Evolutionary conservation across 306 rosid species (phyloP).

Genomic region (Trifolium fragiferum): DNA sequence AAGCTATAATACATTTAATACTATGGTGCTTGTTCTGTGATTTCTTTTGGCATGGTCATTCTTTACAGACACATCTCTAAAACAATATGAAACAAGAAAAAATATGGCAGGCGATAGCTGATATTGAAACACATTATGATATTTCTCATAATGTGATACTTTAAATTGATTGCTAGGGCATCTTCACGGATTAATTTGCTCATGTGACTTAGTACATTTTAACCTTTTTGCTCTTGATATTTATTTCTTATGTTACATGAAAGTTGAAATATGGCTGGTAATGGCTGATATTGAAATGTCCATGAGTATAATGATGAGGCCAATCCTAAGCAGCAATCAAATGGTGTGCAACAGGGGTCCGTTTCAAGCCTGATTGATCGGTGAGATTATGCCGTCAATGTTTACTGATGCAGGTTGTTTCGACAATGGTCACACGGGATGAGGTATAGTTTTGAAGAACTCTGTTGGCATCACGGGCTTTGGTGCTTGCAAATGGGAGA

Average conservation of each 20-base stretch:
- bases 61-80: constrained; percentile 63
- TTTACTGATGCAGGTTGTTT: too few species aligned
- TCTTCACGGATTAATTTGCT: not conserved
- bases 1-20: constrained; percentile 29
- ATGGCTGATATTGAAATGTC: not conserved
- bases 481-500: too few species aligned
- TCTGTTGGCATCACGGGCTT: too few species aligned
- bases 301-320: too few species aligned
- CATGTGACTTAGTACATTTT: too few species aligned
- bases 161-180: not conserved
- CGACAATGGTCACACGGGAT: too few species aligned
- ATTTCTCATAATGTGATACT: not conserved
- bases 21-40: constrained; percentile 12
- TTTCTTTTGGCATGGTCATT: constrained; percentile 31
- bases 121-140: constrained; percentile 5
- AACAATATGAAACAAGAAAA: constrained; percentile 73
- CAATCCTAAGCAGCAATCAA: too few species aligned
- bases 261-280: not conserved
- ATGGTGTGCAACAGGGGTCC: too few species aligned
- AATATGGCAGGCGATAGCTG: constrained; percentile 51
- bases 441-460: too few species aligned
- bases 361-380: too few species aligned
- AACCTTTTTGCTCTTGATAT: too few species aligned
- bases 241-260: not conserved
- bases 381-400: too few species aligned